These are phyloP conservation scores for Ichthyophthirius multifiliis DNA, from an alignment of 169 alveolate species.

Conservation along the genomic window DNA sequence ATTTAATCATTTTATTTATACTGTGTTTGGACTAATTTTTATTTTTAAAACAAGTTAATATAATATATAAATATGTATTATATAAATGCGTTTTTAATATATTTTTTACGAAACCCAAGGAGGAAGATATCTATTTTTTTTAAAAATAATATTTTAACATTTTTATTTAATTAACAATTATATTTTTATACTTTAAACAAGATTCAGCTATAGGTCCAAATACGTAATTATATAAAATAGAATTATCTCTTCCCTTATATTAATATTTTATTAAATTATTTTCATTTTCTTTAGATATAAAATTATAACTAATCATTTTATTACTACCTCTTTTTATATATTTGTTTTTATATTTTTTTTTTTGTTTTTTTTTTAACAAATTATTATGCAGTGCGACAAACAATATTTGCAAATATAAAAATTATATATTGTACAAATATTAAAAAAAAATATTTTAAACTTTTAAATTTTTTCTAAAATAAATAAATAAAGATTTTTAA, in stretches of 20 bases:
- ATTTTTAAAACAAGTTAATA: not conserved
- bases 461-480: too few species aligned
- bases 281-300: slow-evolving; percentile 1
- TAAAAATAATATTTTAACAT: not conserved
- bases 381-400: too few species aligned
- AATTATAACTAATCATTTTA: not conserved
- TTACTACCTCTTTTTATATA: too few species aligned
- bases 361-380: too few species aligned
- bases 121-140: not conserved
- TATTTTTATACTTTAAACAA: not conserved
- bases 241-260: slow-evolving; percentile 1
- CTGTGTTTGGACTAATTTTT: not conserved
- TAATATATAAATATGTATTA: not conserved
- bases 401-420: too few species aligned
- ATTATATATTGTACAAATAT: too few species aligned
- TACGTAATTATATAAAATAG: not conserved
- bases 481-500: too few species aligned
- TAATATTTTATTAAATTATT: slow-evolving; percentile 2
- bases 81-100: too few species aligned
- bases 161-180: not conserved
- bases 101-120: not conserved
- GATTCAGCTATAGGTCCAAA: not conserved
- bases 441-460: too few species aligned
- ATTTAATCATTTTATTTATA: not conserved
- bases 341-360: too few species aligned